Evolutionary conservation across 179 eudicot species (phyloP), one percentile per base, ranked within the genome.

Genomic region (Patellifolia procumbens): DNA sequence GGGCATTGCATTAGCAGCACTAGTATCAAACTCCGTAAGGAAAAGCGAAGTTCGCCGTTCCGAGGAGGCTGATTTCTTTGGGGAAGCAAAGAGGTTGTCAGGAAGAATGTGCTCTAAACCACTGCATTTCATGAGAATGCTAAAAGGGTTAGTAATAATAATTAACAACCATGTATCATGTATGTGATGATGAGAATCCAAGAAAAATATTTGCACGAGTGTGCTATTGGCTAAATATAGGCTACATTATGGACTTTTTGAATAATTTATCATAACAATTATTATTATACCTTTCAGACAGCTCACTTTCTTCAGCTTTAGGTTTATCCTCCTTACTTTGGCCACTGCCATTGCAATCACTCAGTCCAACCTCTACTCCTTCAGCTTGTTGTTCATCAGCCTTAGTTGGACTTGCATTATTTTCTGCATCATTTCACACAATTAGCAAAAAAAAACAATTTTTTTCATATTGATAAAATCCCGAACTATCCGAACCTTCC

Each of bases 31-130:
- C 51, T 80, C 87, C 15, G 84, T 62, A 0, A 82, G 29, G 53
- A 72, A 79, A 26, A 19, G 84, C 46, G 24, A 89, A 35, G 90
- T 72, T 51, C 81, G 73, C 24, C 81, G 79, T 52, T 83, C 91
- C 72, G 80, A 72, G 13, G 79, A 69, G 11, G 82, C 85, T 17
- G 81, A 76, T 81, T 92, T 93, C n/a, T 88, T 91, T 10, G 98
- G 97, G 66, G 98, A 92, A 19, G 94, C 86, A 74, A 94, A 92
- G 68, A 89, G 91, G 79, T 80, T 88, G 55, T 94, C 98, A 7
- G 98, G 97, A 55, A 94, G 96, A 70, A 77, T 81, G 77, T 92
- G 92, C 74, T 94, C 98, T 19, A 94, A 85, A 80, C 72, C 72
- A 31, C 97, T 94, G 89, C 89, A 58, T 17, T 53, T 39, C 72